Evolutionary conservation across 148 eudicot species (phyloP), one percentile per base, ranked within the genome.

Genomic region (Gaultheria prostrata): DNA sequence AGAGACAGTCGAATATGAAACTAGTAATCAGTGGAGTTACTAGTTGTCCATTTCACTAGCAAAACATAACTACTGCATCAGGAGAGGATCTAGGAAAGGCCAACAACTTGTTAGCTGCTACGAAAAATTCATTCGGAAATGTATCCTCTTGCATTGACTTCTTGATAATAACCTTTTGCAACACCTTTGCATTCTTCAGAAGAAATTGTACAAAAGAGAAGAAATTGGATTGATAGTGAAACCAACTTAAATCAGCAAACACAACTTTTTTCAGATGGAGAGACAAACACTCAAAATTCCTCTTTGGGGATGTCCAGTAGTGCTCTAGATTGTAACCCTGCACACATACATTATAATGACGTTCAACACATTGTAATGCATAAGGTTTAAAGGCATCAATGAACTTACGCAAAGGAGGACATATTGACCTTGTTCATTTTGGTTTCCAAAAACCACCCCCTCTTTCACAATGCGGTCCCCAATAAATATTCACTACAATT

Each of bases 181-280:
- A 20, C 32, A 76, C 79, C 57, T 28, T 45, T 49, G 79, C 79
- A 4, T 76, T 76, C 79, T 76, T 46, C 43, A 77, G 32, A 11
- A 53, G 65, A 77, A 77, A 75, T 75, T 75, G 50, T 75, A 20
- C 51, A 75, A 75, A 75, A 33, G 46, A 71, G 43, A 71, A 71
- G 76, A 13, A 32, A 4, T 24, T 32, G 24, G 39, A 35, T 15
- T 1, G 2, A 8, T 71, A 20, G 61, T n/a, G 0, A 71, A 32
- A 14, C 46, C 46, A 30, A 5, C 20, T 32, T 8, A 53, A 51
- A 0, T 11, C 4, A 77, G 24, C 39, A 30, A 77, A 26, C 80
- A 50, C 26, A 53, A 77, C 43, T 30, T 28, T 77, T 46, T 48
- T 76, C 2, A 76, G 57, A 76, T 76, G 56, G 57, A 76, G 56